Base-by-base conservation (phyloP, 2,329 filamentous ascomycete genomes). In the Sphaerostilbella broomeana region DNA sequence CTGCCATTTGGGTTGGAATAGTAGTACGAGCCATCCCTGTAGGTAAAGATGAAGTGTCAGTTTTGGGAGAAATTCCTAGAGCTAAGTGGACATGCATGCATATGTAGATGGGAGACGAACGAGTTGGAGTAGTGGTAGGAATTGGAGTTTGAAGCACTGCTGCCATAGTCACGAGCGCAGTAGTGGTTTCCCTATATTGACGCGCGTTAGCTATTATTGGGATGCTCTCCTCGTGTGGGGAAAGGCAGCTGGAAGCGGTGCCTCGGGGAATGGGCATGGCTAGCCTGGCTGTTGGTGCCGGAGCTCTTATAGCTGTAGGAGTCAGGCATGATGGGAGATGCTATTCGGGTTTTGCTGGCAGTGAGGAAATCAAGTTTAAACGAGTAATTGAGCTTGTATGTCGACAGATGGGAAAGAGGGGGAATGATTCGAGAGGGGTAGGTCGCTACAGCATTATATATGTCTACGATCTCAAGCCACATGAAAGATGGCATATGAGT, bases 161-260 rank as follows among this genome's bases (percentile, higher is more conserved):
- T 68, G 45, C 76, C 76, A 48, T 83, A 82, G 61, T 80, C 75
- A 22, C 80, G 77, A 30, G 70, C 59, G 60, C 78, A 81, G 53
- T 77, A 84, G 63, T 78, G 74, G 61, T 84, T 84, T 46, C 81
- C 80, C 79, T 83, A n/a, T n/a, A n/a, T n/a, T n/a, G n/a, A n/a
- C n/a, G n/a, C n/a, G n/a, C n/a, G n/a, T n/a, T n/a, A n/a, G n/a
- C n/a, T n/a, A n/a, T n/a, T n/a, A n/a, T n/a, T n/a, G n/a, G n/a
- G n/a, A n/a, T n/a, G n/a, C 22, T 25, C 12, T 25, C 7, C 22
- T 25, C 22, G 12, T 25, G 7, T 25, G 8, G 12, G 27, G 22
- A 17, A 18, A 18, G 30, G n/a, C 8, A 19, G 13, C 18, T 18
- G 30, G n/a, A 28, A 28, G 26, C 5, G 9, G 24, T 15, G 13